Conservation (phyloP, 2,329 filamentous ascomycete genomes). For the Penicillium sp. region DNA sequence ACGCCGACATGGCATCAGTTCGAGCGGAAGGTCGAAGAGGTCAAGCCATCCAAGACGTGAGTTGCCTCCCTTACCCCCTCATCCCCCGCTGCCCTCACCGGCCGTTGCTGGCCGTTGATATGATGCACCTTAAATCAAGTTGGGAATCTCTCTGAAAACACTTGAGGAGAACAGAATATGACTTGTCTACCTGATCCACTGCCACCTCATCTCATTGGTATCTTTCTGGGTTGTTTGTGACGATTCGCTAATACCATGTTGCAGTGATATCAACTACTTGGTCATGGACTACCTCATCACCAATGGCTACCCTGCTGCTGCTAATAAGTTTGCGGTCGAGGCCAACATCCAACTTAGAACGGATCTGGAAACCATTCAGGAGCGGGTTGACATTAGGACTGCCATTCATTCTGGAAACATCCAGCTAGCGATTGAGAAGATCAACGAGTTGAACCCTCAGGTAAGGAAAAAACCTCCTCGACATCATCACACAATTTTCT, state of each 20-base stretch:
- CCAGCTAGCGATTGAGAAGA: slow-evolving; percentile 72
- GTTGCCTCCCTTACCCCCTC: slow-evolving; percentile 33
- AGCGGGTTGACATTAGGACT: slow-evolving; percentile 75
- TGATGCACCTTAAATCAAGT: slow-evolving; percentile 80
- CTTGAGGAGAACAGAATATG: slow-evolving; percentile 81
- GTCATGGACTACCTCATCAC: slow-evolving; percentile 96
- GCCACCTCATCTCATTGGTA: slow-evolving; percentile 11
- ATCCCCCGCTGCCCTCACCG: slow-evolving; percentile 12
- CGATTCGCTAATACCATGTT: slow-evolving; percentile 27
- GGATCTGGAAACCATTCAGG: slow-evolving; percentile 66
- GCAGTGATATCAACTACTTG: slow-evolving; percentile 87
- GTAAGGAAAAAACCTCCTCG: slow-evolving; percentile 52
- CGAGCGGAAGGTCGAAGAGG: slow-evolving; percentile 73
- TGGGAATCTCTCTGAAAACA: slow-evolving; percentile 99
- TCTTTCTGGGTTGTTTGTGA: slow-evolving; percentile 1
- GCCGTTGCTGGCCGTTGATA: slow-evolving; percentile 44
- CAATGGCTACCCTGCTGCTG: slow-evolving; percentile 88
- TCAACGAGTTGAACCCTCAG: slow-evolving; percentile 87
- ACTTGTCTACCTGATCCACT: slow-evolving; percentile 66
- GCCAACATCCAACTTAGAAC: slow-evolving; percentile 76
- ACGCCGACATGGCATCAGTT: slow-evolving; percentile 69
- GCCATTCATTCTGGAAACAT: slow-evolving; percentile 83
- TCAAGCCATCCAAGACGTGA: slow-evolving; percentile 87
- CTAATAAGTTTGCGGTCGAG: slow-evolving; percentile 88
- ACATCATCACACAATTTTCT: slow-evolving; percentile 1